Percentiles rank a stretch among this genome's conserved stretches.
Evolutionary conservation across 2,329 filamentous ascomycete genomes (phyloP).

Genomic region (Ceratocystis diversiconidia): DNA sequence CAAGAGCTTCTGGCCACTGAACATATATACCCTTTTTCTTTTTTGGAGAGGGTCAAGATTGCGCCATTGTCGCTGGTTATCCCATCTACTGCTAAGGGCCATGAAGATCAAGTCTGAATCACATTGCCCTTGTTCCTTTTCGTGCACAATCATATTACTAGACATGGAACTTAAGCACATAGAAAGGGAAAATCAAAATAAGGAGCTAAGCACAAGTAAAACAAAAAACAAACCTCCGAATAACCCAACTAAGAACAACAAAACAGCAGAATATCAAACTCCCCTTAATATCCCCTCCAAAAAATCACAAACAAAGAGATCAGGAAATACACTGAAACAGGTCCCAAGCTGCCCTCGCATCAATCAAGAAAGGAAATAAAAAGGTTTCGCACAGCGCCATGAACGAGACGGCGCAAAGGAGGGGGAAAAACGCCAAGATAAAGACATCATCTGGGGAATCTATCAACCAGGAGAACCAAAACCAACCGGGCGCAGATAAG

Average conservation of each 20-base stretch:
- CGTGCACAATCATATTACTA: not conserved
- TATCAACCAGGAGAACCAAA: constrained; percentile 5
- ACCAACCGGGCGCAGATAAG: not conserved
- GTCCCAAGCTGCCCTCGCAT: not conserved
- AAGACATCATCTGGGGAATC: constrained; percentile 13
- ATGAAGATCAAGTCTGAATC: too few relatives aligned
- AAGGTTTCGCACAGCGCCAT: not conserved
- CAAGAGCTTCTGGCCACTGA: too few relatives aligned
- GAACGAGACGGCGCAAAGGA: not conserved
- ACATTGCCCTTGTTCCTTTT: too few relatives aligned
- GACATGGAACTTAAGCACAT: not conserved
- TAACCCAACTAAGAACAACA: constrained; percentile 7
- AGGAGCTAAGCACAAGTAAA: not conserved
- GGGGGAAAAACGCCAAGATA: constrained; percentile 6
- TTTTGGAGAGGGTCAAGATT: too few relatives aligned
- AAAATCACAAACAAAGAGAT: constrained; percentile 1
- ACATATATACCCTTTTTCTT: too few relatives aligned
- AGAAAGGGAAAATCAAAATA: not conserved
- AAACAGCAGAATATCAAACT: constrained; percentile 6
- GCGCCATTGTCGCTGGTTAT: too few relatives aligned
- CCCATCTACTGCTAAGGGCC: too few relatives aligned
- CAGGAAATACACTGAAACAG: not conserved
- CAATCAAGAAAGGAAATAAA: not conserved
- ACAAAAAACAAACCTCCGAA: not conserved
- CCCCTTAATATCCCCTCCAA: constrained; percentile 2